phyloP scores from a whole-genome alignment of 352 stramenopile genomes.

The Phytophthora aleatoria region DNA sequence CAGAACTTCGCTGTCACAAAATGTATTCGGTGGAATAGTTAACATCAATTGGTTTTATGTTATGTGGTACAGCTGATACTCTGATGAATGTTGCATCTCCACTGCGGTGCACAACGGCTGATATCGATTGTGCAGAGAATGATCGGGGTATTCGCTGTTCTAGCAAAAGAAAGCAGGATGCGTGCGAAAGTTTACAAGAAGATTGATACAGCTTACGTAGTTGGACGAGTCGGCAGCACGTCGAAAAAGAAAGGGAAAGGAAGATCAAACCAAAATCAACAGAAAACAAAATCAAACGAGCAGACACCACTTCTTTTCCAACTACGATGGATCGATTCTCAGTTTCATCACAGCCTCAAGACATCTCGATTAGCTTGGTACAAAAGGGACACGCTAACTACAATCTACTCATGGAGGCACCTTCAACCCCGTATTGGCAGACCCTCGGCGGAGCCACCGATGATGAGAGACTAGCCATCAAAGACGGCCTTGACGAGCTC shows the following conservation, averaged over 20 bases:
- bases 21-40: not conserved
- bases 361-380: slow-evolving; percentile 1
- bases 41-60: not conserved
- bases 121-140: not conserved
- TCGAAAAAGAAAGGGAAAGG: not conserved
- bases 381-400: not conserved
- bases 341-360: not conserved
- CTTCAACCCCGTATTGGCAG: not conserved
- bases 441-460: not conserved
- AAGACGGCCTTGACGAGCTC: not conserved
- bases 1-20: not conserved
- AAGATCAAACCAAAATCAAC: not conserved
- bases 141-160: not conserved
- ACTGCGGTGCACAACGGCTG: not conserved
- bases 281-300: not conserved
- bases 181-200: not conserved
- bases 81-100: not conserved
- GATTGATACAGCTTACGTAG: not conserved
- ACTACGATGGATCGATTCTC: slow-evolving; percentile 1
- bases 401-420: not conserved
- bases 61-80: not conserved
- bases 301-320: not conserved
- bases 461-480: not conserved
- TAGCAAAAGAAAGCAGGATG: not conserved
- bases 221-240: not conserved